A percentile compares a stretch with the other conserved stretches of the same genome.
Conservation (phyloP, 2,329 filamentous ascomycete species). For the Pseudogymnoascus destructans region DNA sequence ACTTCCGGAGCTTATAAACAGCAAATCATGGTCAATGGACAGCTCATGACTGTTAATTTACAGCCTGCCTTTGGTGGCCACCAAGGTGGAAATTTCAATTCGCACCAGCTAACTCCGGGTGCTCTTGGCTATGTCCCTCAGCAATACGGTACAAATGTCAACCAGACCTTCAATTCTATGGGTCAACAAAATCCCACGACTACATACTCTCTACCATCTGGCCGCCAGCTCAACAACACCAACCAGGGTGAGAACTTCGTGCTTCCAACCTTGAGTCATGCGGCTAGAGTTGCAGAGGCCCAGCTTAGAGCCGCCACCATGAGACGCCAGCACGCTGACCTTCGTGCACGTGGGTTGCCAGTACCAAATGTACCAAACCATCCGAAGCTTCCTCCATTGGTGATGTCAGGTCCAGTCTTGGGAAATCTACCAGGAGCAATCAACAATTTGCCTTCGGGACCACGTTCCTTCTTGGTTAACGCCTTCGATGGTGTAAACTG, state of each 20-base stretch:
- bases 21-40: not conserved
- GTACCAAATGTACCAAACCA: not conserved
- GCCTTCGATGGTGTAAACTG: not conserved
- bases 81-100: not conserved
- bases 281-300: not conserved
- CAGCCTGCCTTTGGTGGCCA: not conserved
- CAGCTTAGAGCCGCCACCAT: slow-evolving; percentile 5
- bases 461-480: not conserved
- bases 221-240: not conserved
- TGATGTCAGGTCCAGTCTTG: not conserved
- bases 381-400: not conserved
- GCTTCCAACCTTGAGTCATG: not conserved
- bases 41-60: not conserved
- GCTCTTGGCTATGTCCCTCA: not conserved
- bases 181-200: not conserved
- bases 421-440: not conserved
- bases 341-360: not conserved
- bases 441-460: not conserved
- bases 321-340: slow-evolving; percentile 3
- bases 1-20: not conserved
- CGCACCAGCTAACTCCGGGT: not conserved
- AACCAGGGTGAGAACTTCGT: not conserved
- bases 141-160: not conserved
- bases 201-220: not conserved
- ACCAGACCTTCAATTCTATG: not conserved